A percentile compares a stretch with the other conserved stretches of the same genome.
Conservation (phyloP, 108 stramenopile species). For the Cyclotella atomus region DNA sequence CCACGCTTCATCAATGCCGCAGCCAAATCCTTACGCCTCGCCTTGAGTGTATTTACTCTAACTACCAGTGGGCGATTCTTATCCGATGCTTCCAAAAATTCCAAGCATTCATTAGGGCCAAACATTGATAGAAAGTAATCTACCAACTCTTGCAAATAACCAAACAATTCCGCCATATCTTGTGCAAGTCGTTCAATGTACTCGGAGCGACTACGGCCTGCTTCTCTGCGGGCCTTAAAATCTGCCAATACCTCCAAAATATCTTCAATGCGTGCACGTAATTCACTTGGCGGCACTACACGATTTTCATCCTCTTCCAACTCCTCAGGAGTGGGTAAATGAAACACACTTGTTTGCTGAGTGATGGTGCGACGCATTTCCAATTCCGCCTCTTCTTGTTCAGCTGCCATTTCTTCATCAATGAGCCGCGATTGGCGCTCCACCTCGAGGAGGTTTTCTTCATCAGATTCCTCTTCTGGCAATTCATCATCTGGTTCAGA, state of each 20-base stretch:
- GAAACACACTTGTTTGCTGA: slow-evolving; percentile 77
- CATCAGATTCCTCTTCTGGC: slow-evolving; percentile 49
- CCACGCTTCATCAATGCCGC: slow-evolving; percentile 97
- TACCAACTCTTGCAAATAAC: slow-evolving; percentile 95
- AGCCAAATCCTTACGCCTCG: slow-evolving; percentile 96
- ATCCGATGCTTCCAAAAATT: slow-evolving; percentile 97
- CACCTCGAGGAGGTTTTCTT: slow-evolving; percentile 80
- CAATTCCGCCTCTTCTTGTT: slow-evolving; percentile 81
- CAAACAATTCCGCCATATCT: slow-evolving; percentile 95
- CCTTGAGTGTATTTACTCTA: slow-evolving; percentile 98
- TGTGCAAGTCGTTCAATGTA: slow-evolving; percentile 89
- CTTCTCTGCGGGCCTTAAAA: slow-evolving; percentile 88
- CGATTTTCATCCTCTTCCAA: slow-evolving; percentile 86
- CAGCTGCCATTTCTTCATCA: slow-evolving; percentile 69
- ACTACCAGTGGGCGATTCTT: slow-evolving; percentile 94
- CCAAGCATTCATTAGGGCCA: slow-evolving; percentile 90
- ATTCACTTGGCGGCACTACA: slow-evolving; percentile 89
- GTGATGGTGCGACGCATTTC: slow-evolving; percentile 83
- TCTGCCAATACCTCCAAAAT: slow-evolving; percentile 92
- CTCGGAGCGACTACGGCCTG: slow-evolving; percentile 87
- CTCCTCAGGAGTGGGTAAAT: slow-evolving; percentile 84
- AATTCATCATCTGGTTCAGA: slow-evolving; percentile 71
- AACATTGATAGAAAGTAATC: slow-evolving; percentile 96
- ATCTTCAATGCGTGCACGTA: slow-evolving; percentile 89
- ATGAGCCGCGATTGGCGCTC: slow-evolving; percentile 73